A percentile compares a stretch with the other conserved stretches of the same genome.
Conservation (phyloP, 257 asterid genomes). For the Solanum lycopersicoides region DNA sequence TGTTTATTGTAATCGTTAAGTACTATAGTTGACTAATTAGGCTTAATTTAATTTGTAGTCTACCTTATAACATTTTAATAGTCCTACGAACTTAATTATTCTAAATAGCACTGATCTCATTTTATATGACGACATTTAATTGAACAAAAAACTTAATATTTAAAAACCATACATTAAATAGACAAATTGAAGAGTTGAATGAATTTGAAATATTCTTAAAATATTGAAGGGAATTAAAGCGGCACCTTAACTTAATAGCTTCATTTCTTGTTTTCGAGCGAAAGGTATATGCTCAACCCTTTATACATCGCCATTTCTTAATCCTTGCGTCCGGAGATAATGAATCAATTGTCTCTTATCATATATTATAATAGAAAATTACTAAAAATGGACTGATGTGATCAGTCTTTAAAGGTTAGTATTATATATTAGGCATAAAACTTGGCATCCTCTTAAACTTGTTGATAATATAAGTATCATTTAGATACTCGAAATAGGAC, state of each 20-base stretch:
- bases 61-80: background rate
- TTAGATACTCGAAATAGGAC: background rate
- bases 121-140: background rate
- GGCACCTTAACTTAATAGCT: too few species aligned
- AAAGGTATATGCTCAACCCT: too few species aligned
- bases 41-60: background rate
- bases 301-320: too few species aligned
- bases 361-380: background rate
- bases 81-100: background rate
- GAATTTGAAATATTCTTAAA: background rate
- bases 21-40: background rate
- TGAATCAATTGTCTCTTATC: accelerated
- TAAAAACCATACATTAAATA: background rate
- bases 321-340: too few species aligned
- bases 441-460: background rate
- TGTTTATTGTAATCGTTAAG: background rate
- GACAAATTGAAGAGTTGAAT: background rate
- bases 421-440: background rate
- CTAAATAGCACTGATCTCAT: background rate
- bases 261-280: too few species aligned
- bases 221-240: background rate
- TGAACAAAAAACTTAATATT: background rate
- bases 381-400: background rate
- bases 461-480: background rate
- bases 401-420: background rate